Percentiles rank a stretch among this genome's conserved stretches.
Conservation (phyloP, 177 flowering plant species). For the Vitis hybrid region DNA sequence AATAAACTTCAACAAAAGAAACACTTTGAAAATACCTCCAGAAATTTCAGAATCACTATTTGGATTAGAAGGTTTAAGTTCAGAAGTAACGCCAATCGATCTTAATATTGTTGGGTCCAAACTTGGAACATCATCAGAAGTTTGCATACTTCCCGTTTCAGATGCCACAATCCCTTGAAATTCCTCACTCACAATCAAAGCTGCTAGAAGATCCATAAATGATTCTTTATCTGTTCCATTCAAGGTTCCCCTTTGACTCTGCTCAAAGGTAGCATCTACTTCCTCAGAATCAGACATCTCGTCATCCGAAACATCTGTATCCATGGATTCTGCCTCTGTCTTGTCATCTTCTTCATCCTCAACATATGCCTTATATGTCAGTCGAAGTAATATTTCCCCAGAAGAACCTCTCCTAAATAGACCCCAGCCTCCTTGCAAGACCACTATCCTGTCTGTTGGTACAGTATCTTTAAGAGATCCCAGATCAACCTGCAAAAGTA, state of each 20-base stretch:
- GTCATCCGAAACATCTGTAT: slow-evolving; percentile 67
- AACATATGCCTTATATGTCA: slow-evolving; percentile 95
- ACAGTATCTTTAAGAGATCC: slow-evolving; percentile 87
- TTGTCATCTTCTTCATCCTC: slow-evolving; percentile 97
- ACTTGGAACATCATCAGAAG: slow-evolving; percentile 28
- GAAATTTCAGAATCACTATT: slow-evolving; percentile 31
- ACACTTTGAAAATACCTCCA: slow-evolving; percentile 36
- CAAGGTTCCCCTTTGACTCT: slow-evolving; percentile 14
- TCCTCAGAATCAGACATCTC: slow-evolving; percentile 66
- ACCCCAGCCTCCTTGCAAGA: slow-evolving; percentile 77
- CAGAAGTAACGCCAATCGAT: slow-evolving; percentile 20
- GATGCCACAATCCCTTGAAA: slow-evolving; percentile 90
- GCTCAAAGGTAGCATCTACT: slow-evolving; percentile 27
- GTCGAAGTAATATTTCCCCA: slow-evolving; percentile 83
- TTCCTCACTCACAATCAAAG: slow-evolving; percentile 88
- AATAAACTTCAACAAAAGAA: background rate
- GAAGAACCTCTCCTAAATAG: slow-evolving; percentile 53
- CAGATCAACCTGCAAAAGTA: slow-evolving; percentile 70
- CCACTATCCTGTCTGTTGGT: slow-evolving; percentile 78
- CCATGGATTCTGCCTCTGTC: slow-evolving; percentile 25
- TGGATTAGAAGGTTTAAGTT: slow-evolving; percentile 29
- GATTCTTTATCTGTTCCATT: slow-evolving; percentile 60
- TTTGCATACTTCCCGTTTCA: slow-evolving; percentile 51
- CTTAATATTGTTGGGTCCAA: slow-evolving; percentile 22
- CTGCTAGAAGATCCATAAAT: slow-evolving; percentile 88